Evolutionary conservation across 805 yeast species (phyloP).

Genomic region (Schwanniomyces sp.): DNA sequence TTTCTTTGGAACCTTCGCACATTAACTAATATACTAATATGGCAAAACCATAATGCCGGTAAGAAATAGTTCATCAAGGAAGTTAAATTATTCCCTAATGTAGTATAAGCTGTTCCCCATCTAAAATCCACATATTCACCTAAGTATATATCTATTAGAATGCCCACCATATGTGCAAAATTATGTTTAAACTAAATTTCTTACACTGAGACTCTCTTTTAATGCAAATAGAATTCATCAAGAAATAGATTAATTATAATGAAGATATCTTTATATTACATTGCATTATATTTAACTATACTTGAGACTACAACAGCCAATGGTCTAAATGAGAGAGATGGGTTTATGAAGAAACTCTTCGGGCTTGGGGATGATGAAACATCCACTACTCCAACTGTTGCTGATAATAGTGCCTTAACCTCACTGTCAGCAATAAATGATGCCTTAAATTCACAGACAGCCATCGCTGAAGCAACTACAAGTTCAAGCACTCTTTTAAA

Average conservation of each 20-base stretch:
- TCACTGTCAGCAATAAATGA: conserved; percentile 6
- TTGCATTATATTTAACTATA: neutral
- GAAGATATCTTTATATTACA: neutral
- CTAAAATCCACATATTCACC: neutral
- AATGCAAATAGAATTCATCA: neutral
- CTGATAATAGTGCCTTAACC: conserved; percentile 5
- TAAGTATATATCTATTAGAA: neutral
- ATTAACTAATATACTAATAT: neutral
- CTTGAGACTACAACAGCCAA: neutral
- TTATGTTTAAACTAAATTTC: neutral
- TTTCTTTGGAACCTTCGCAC: neutral
- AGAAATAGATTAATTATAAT: neutral
- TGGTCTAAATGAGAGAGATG: neutral
- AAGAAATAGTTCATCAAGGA: conserved; percentile 1
- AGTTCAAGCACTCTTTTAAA: neutral
- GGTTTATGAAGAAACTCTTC: neutral
- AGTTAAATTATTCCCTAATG: neutral
- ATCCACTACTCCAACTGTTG: conserved; percentile 3
- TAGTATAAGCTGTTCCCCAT: neutral
- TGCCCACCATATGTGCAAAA: neutral
- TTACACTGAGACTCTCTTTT: neutral
- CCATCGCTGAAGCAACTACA: conserved; percentile 1
- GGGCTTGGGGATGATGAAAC: neutral
- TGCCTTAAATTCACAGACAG: conserved; percentile 5
- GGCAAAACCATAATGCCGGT: neutral